Base-by-base conservation (phyloP, 257 asterid species). In the Marsdenia floribunda region DNA sequence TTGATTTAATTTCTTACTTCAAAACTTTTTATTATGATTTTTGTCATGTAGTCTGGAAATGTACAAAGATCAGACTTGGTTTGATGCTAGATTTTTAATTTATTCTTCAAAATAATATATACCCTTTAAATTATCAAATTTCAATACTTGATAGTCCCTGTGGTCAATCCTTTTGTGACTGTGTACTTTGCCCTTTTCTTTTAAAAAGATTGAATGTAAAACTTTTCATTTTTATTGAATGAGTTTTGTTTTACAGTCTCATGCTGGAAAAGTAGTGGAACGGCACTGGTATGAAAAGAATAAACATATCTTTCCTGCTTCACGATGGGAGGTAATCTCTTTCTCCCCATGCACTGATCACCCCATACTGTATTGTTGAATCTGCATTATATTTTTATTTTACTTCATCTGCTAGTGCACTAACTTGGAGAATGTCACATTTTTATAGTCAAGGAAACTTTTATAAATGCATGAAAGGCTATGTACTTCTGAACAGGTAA, bases 261-360 rank as follows among this genome's bases (percentile, higher is more conserved):
- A 95, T 90, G 99, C 99, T 81, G 99, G 99, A 72, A 95, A 95
- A 86, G 99, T 95, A 76, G 99, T 95, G 50, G 99, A 95, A 89
- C 85, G 99, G 80, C 99, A 95, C 80, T 95, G 99, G 98, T 95
- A 95, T 72, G 98, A 95, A 82, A 95, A 95, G 93, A 95, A 95
- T 85, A 95, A 95, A 82, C 99, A 95, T 83, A 95, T 95, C 40
- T 95, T 95, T 82, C 99, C 99, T 7, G 99, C 99, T 75, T 95
- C 97, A 63, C 89, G 99, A 73, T 95, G 99, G 99, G 99, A 95
- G 98, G 98, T 93, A 84, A 52, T 53, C 59, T 37, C 71, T 76
- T 65, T 57, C 26, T 58, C 70, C 71, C 67, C 73, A 57, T 60
- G 61, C 49, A 71, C 35, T 69, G 26, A 35, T 44, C 15, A 5